These are phyloP conservation scores for Acacia melanoxylon DNA, from an alignment of 306 rosid genomes.

Conservation along the genomic window DNA sequence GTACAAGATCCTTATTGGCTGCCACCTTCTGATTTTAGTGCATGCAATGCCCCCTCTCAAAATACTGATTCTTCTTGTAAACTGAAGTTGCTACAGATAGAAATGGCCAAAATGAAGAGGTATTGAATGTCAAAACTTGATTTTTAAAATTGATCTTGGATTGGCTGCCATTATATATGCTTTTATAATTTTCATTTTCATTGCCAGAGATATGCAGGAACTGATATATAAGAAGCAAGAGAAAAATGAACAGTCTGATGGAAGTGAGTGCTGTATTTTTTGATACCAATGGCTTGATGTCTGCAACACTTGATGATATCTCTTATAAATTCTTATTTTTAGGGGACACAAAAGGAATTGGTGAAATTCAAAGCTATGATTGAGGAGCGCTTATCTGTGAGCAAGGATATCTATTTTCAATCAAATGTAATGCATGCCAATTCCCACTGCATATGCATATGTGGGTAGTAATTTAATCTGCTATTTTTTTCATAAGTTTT, in stretches of 20 bases:
- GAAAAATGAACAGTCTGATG: slow-evolving; percentile 42
- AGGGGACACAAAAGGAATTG: slow-evolving; percentile 59
- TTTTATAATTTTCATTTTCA: slow-evolving; percentile 37
- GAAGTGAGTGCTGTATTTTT: slow-evolving; percentile 51
- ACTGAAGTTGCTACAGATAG: slow-evolving; percentile 61
- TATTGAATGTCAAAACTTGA: slow-evolving; percentile 27
- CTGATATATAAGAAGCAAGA: slow-evolving; percentile 48
- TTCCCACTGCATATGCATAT: neutral
- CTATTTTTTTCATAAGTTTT: neutral
- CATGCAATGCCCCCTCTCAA: slow-evolving; percentile 27
- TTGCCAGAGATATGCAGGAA: slow-evolving; percentile 70
- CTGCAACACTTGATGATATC: slow-evolving; percentile 23
- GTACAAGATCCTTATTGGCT: slow-evolving; percentile 27
- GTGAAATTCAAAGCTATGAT: slow-evolving; percentile 58
- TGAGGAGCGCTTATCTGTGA: slow-evolving; percentile 55
- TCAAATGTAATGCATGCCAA: neutral
- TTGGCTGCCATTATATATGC: slow-evolving; percentile 24
- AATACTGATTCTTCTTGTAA: slow-evolving; percentile 55
- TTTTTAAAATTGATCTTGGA: slow-evolving; percentile 1
- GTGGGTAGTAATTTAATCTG: neutral
- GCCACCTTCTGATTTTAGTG: neutral
- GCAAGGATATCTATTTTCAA: neutral
- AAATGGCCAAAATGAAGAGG: slow-evolving; percentile 75
- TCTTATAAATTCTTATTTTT: slow-evolving; percentile 30
- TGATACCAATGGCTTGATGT: slow-evolving; percentile 6